Percentiles rank a stretch among this genome's conserved stretches.
phyloP scores from a whole-genome alignment of 164 flowering plant species.

The Kingdonia uniflora region DNA sequence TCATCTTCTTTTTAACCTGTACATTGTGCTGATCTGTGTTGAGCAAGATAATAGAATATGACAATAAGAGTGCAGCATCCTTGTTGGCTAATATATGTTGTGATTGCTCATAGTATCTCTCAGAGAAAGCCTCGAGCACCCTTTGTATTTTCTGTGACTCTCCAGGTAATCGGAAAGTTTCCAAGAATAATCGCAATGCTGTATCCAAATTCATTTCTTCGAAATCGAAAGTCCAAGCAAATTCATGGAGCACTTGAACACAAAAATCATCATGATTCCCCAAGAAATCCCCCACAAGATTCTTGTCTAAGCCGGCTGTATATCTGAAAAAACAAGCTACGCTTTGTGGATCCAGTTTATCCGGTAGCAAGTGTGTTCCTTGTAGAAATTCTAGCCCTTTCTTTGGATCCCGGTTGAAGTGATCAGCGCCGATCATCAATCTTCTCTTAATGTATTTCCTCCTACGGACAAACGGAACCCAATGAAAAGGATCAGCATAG shows the following conservation, averaged over 20 bases:
- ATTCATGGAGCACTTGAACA: constrained; percentile 35
- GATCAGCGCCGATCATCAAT: constrained; percentile 26
- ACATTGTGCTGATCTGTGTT: constrained; percentile 39
- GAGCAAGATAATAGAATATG: constrained; percentile 36
- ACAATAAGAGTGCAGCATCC: constrained; percentile 36
- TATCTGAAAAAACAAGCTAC: constrained; percentile 37
- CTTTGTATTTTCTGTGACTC: constrained; percentile 38
- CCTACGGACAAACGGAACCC: constrained; percentile 28
- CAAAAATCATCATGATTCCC: constrained; percentile 38
- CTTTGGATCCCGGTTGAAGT: constrained; percentile 30
- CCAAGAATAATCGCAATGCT: constrained; percentile 31
- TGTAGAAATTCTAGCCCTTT: constrained; percentile 32
- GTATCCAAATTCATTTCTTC: constrained; percentile 33
- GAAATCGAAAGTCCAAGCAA: constrained; percentile 32
- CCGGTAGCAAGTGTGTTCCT: constrained; percentile 29
- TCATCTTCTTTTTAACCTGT: constrained; percentile 44
- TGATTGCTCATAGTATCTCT: constrained; percentile 40
- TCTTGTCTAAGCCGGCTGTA: constrained; percentile 32
- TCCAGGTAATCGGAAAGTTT: constrained; percentile 37
- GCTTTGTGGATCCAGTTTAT: constrained; percentile 29
- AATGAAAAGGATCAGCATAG: constrained; percentile 23
- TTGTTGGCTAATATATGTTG: constrained; percentile 29
- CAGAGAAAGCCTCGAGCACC: constrained; percentile 42
- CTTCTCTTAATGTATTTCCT: constrained; percentile 26
- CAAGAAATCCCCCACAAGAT: constrained; percentile 29